Conservation (phyloP, 1,284 basidiomycete species). For the Rhodofomes roseus region DNA sequence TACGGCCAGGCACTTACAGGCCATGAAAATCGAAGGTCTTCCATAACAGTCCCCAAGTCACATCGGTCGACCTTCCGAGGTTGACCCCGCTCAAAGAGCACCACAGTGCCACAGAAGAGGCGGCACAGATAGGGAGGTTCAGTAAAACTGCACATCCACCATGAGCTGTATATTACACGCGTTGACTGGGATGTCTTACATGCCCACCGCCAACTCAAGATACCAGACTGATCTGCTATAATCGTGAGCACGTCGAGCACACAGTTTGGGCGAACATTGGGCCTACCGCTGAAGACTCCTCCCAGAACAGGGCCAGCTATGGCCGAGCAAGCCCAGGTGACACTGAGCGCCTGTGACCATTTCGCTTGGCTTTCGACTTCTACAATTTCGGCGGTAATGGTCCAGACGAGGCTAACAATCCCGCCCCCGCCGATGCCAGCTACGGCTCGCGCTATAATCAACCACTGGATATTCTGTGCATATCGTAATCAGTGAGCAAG, state of each 20-base stretch:
- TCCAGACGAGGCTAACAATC: constrained; percentile 79
- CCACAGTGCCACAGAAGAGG: constrained; percentile 54
- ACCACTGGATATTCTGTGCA: constrained; percentile 54
- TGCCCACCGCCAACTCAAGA: constrained; percentile 72
- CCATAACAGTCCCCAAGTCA: constrained; percentile 53
- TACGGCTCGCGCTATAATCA: constrained; percentile 51
- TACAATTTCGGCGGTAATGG: constrained; percentile 77
- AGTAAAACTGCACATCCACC: constrained; percentile 55
- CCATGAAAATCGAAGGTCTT: constrained; percentile 70
- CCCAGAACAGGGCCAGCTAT: constrained; percentile 75
- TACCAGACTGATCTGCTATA: constrained; percentile 18
- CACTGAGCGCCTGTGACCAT: constrained; percentile 78
- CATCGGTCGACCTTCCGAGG: constrained; percentile 39
- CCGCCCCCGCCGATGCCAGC: constrained; percentile 78
- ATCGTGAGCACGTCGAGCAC: background rate
- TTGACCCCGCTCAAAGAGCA: constrained; percentile 54
- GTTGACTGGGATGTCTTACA: constrained; percentile 46
- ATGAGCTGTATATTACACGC: constrained; percentile 5
- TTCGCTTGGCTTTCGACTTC: constrained; percentile 62
- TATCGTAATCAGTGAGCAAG: constrained; percentile 5
- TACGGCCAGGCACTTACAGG: constrained; percentile 45
- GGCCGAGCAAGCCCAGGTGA: constrained; percentile 81
- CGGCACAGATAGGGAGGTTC: constrained; percentile 70
- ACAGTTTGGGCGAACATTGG: constrained; percentile 3
- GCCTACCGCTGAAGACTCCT: constrained; percentile 72